These are phyloP conservation scores for Sporobolomyces pararoseus DNA, from an alignment of 768 basidiomycete genomes.

Conservation along the genomic window DNA sequence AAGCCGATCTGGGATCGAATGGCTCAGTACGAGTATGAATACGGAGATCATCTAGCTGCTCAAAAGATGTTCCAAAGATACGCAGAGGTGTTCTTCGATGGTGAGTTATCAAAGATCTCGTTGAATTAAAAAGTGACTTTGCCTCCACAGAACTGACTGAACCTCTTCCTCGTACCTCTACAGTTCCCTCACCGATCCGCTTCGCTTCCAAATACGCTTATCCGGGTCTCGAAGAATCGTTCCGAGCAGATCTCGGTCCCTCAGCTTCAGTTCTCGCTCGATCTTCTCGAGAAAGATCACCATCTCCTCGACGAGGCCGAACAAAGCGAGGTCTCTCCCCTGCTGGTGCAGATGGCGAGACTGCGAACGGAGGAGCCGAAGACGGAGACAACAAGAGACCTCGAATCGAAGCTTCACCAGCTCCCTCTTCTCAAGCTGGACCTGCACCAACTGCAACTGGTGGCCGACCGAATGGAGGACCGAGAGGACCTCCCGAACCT, in stretches of 20 bases:
- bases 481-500: conserved; percentile 32
- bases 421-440: conserved; percentile 27
- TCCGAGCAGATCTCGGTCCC: conserved; percentile 73
- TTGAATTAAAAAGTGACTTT: background rate
- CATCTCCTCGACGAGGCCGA: conserved; percentile 12
- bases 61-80: conserved; percentile 86
- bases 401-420: conserved; percentile 29
- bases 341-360: conserved; percentile 30
- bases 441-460: conserved; percentile 47
- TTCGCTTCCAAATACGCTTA: conserved; percentile 54
- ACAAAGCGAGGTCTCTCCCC: conserved; percentile 41
- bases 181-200: conserved; percentile 84
- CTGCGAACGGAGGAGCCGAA: conserved; percentile 45
- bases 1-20: conserved; percentile 91
- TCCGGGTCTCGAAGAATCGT: conserved; percentile 79
- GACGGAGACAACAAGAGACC: conserved; percentile 48
- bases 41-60: conserved; percentile 81
- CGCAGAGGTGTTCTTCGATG: conserved; percentile 77
- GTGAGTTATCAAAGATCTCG: conserved; percentile 56
- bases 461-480: conserved; percentile 45
- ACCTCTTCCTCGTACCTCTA: background rate
- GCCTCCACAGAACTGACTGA: background rate
- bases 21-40: conserved; percentile 92
- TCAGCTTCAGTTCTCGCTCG: conserved; percentile 7
- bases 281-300: conserved; percentile 15